These are phyloP conservation scores for Mycena metata DNA, from an alignment of 768 basidiomycete species.

Conservation along the genomic window DNA sequence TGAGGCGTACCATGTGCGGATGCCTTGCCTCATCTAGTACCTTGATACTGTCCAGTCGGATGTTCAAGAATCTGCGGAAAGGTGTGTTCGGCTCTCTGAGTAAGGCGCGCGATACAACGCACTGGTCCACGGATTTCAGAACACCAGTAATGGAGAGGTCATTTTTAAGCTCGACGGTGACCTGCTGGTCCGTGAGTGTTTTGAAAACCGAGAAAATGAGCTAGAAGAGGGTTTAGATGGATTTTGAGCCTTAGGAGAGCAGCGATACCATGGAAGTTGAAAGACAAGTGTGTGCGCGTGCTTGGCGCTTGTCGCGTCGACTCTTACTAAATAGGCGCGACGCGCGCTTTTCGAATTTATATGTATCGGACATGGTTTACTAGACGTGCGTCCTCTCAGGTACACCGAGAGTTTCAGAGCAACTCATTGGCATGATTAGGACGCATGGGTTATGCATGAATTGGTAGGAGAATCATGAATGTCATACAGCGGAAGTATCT, in stretches of 20 bases:
- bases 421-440: conserved; percentile 25
- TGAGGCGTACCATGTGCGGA: conserved; percentile 89
- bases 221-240: conserved; percentile 53
- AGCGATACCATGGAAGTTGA: conserved; percentile 29
- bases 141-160: conserved; percentile 97
- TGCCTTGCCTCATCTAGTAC: conserved; percentile 93
- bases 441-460: conserved; percentile 32
- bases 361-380: too few species aligned
- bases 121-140: conserved; percentile 99
- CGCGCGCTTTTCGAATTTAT: neutral
- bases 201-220: conserved; percentile 99
- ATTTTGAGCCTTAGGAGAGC: neutral
- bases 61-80: conserved; percentile 86
- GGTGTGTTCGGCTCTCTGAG: conserved; percentile 27
- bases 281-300: neutral
- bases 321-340: conserved; percentile 18
- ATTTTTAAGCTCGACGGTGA: conserved; percentile 98
- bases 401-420: too few species aligned
- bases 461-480: conserved; percentile 28
- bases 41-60: conserved; percentile 93
- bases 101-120: conserved; percentile 46
- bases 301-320: conserved; percentile 11
- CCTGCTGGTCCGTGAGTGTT: conserved; percentile 96
- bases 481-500: conserved; percentile 37
- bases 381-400: too few species aligned